Evolutionary conservation across 805 yeast genomes (phyloP).

Genomic region (Wickerhamiella kurtzmanii): DNA sequence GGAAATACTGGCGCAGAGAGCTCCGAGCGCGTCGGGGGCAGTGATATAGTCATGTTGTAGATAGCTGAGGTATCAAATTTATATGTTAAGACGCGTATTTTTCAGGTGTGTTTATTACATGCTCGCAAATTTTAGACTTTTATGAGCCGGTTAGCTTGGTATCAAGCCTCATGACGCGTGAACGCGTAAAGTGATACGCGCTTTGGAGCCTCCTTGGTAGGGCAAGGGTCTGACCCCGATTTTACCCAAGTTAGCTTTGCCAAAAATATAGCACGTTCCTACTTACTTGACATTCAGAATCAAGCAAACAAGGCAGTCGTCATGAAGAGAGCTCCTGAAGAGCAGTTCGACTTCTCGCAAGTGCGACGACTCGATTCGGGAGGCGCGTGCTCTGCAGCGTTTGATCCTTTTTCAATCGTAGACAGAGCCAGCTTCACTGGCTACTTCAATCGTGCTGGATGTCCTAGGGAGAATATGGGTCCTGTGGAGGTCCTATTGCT

Average conservation of each 20-base stretch:
- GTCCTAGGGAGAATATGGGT: neutral
- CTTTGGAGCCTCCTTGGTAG: neutral
- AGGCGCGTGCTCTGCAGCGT: slow-evolving; percentile 8
- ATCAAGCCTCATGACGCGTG: too few relatives aligned
- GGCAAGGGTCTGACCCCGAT: too few relatives aligned
- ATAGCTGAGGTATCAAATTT: too few relatives aligned
- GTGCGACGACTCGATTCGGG: slow-evolving; percentile 8
- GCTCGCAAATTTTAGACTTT: too few relatives aligned
- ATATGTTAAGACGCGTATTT: neutral
- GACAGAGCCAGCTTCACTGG: slow-evolving; percentile 1
- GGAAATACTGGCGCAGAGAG: too few relatives aligned
- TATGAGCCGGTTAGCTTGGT: too few relatives aligned
- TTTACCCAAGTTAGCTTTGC: neutral
- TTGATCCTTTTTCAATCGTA: slow-evolving; percentile 8
- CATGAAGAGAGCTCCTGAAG: neutral
- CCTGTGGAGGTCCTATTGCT: neutral
- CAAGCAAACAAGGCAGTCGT: neutral
- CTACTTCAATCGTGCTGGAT: neutral
- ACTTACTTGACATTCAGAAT: neutral
- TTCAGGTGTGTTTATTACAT: too few relatives aligned
- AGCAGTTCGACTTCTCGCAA: slow-evolving; percentile 6
- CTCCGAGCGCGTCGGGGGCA: too few relatives aligned
- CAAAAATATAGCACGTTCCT: neutral
- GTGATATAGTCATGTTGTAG: too few relatives aligned
- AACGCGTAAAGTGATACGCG: neutral